These are phyloP conservation scores for Fusarium luffae DNA, from an alignment of 2,329 filamentous ascomycete genomes.

Conservation along the genomic window DNA sequence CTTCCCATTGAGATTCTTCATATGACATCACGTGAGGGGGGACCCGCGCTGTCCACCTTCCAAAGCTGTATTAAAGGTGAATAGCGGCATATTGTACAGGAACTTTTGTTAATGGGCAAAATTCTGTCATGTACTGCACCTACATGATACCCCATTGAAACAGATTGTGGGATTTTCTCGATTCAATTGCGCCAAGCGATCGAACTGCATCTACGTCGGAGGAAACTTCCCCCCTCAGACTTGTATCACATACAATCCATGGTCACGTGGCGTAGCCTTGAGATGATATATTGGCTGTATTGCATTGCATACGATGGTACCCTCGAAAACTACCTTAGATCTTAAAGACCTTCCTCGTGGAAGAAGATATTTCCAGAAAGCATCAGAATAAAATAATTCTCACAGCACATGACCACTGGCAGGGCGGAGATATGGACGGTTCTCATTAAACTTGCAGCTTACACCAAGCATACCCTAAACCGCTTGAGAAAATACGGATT, in stretches of 20 bases:
- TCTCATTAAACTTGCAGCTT: background rate
- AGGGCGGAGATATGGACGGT: background rate
- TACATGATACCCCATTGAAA: slow-evolving; percentile 6
- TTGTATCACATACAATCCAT: background rate
- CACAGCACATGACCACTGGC: background rate
- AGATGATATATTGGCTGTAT: background rate
- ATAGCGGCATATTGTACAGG: slow-evolving; percentile 12
- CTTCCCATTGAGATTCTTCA: slow-evolving; percentile 26
- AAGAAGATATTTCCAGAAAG: background rate
- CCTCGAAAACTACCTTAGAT: background rate
- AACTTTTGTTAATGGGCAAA: slow-evolving; percentile 14
- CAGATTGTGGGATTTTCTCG: slow-evolving; percentile 5
- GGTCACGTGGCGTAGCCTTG: slow-evolving; percentile 11
- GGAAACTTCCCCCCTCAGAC: background rate
- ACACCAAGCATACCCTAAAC: background rate
- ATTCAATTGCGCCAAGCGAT: background rate
- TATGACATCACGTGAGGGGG: slow-evolving; percentile 32
- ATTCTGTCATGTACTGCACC: background rate
- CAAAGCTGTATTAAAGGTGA: slow-evolving; percentile 20
- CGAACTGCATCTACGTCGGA: background rate
- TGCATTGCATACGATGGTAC: background rate
- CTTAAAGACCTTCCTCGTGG: background rate
- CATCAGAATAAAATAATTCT: background rate
- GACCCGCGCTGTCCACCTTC: slow-evolving; percentile 16
- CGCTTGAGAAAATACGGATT: background rate